phyloP scores from a whole-genome alignment of 1,139 yeast genomes.

The Tardiomyces blankii region DNA sequence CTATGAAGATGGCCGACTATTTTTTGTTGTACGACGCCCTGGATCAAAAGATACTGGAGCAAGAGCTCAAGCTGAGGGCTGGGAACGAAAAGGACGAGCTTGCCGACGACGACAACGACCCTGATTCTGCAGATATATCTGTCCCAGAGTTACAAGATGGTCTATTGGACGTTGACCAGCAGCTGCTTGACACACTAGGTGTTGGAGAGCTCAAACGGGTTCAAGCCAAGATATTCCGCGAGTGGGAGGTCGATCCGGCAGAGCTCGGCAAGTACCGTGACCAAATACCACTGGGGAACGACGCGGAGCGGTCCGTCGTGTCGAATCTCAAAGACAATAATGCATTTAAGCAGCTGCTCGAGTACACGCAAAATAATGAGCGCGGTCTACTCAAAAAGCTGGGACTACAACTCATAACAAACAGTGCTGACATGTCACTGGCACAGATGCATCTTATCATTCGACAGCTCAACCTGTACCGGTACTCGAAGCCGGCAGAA shows the following conservation, averaged over 20 bases:
- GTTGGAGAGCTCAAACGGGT: not conserved
- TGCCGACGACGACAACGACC: not conserved
- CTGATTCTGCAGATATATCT: too few relatives aligned
- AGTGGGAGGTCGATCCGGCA: not conserved
- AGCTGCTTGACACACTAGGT: not conserved
- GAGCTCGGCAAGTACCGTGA: not conserved
- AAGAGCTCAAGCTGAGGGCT: not conserved
- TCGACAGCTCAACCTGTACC: constrained; percentile 5
- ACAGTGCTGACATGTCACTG: not conserved
- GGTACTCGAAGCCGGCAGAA: constrained; percentile 7
- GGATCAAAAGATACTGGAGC: constrained; percentile 12
- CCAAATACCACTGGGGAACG: not conserved
- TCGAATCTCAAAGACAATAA: not conserved
- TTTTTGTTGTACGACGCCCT: constrained; percentile 10
- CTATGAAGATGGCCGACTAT: constrained; percentile 11
- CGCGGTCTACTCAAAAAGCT: not conserved
- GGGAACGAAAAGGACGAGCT: not conserved
- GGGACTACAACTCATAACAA: not conserved
- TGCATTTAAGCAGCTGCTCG: not conserved
- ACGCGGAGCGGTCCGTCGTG: not conserved
- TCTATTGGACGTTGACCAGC: not conserved
- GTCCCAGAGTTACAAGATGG: not conserved
- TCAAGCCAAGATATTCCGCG: not conserved
- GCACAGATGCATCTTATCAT: constrained; percentile 5
- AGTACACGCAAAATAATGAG: not conserved